Base-by-base conservation (phyloP, 306 rosid genomes). In the Argentina anserina region DNA sequence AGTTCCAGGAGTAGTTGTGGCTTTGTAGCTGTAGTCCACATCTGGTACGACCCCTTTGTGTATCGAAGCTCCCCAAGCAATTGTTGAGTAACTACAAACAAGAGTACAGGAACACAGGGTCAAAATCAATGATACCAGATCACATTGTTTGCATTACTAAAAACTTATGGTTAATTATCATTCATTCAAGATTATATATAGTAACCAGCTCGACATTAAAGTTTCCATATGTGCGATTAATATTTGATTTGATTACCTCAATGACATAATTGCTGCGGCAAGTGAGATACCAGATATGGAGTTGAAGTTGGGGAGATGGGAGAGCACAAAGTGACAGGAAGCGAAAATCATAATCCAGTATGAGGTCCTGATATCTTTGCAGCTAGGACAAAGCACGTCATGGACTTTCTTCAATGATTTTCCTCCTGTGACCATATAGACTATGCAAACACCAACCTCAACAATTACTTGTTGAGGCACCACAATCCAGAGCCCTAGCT, bases 361-460 rank as follows among this genome's bases (percentile, higher is more conserved):
- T 0, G 96, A 71, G 28, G 82, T 77, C 29, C 3, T 75, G 60
- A 88, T 83, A 1, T 25, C 0, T 21, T 68, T 53, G 80, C 91
- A 87, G 2, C 9, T 0, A 0, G 87, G 85, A 67, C 93, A 88
- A 31, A 87, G n/a, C 0, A 80, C 71, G 39, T 90, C 85, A n/a
- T 84, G 84, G 36, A 84, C 41, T 69, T 93, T 93, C 83, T 82
- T 69, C 3, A 93, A 12, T 2, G 97, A 87, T 43, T 81, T 76
- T 3, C 97, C 98, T 23, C 97, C 98, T 0, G 97, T 93, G 26
- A 93, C 91, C 90, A 81, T 84, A 37, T 93, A 93, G 0, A 86
- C 93, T 9, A 93, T 86, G 85, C 90, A 76, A 2, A 86, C 87
- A 1, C 97, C 97, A 41, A 93, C 84, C 63, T 93, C 87, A n/a